A percentile compares a stretch with the other conserved stretches of the same genome.
phyloP scores from a whole-genome alignment of 2,329 filamentous ascomycete genomes.

The Fusarium longipes region DNA sequence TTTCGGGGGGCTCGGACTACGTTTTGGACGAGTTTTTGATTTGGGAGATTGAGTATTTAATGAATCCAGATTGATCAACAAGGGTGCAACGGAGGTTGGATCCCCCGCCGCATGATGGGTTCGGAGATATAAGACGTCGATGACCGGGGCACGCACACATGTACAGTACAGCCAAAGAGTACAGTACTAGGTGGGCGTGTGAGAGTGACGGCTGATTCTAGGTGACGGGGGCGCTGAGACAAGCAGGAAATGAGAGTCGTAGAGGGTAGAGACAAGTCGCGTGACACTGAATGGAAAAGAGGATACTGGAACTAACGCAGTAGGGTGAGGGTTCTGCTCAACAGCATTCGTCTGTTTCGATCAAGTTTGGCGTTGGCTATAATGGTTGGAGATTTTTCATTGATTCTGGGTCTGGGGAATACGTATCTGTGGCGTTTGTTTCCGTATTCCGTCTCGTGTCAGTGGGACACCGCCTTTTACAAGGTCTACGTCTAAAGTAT shows the following conservation, averaged over 20 bases:
- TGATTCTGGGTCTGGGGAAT: slow-evolving; percentile 16
- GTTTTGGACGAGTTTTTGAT: slow-evolving; percentile 39
- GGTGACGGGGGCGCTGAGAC: slow-evolving; percentile 29
- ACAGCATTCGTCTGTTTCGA: slow-evolving; percentile 21
- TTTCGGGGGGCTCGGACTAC: slow-evolving; percentile 36
- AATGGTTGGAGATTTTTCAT: slow-evolving; percentile 37
- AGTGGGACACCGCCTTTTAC: slow-evolving; percentile 38
- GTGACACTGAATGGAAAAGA: slow-evolving; percentile 34
- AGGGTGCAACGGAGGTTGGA: slow-evolving; percentile 65
- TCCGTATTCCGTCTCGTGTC: background rate
- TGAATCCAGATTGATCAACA: slow-evolving; percentile 67
- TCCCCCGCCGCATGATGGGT: slow-evolving; percentile 67
- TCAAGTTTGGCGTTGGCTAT: slow-evolving; percentile 35
- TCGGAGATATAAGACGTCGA: slow-evolving; percentile 42
- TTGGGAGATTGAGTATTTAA: slow-evolving; percentile 53
- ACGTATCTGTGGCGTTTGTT: slow-evolving; percentile 39
- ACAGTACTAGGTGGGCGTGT: slow-evolving; percentile 31
- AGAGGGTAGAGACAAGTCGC: slow-evolving; percentile 30
- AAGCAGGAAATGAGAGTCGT: background rate
- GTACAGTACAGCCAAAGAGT: slow-evolving; percentile 14
- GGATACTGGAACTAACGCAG: slow-evolving; percentile 20
- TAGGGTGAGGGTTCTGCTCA: slow-evolving; percentile 19
- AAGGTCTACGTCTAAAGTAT: slow-evolving; percentile 2
- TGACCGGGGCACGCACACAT: slow-evolving; percentile 43
- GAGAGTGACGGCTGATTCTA: slow-evolving; percentile 36